Evolutionary conservation across 2,329 filamentous ascomycete species (phyloP), one percentile per base, ranked within the genome.

Genomic region (Trichoderma koningii): DNA sequence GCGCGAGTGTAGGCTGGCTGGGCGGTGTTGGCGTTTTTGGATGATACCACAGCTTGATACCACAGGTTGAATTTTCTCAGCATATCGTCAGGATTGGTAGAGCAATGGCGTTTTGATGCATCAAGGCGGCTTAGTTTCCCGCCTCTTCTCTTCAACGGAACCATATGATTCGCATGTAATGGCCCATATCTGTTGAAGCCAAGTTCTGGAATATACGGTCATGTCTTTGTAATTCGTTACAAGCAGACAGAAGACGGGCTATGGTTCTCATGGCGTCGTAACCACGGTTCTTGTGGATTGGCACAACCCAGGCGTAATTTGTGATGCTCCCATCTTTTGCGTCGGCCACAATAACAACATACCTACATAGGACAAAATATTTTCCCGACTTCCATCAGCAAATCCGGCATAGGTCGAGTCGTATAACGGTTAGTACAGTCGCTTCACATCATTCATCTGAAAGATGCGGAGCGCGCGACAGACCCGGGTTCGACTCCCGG

Each of bases 21-120:
- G 41, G 26, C 12, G 51, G 59, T 45, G 30, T 63, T 63, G 59
- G 71, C 70, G 71, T 71, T 72, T 14, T 14, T 64, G 68, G 55
- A 74, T 66, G 70, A 73, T 74, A 74, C 71, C 72, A 72, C 55
- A 68, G 12, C 5, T 61, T 44, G 70, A 73, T 74, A 74, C 71
- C 72, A 72, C 55, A 68, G 12, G 3, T 61, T 44, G 28, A 28
- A 26, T 12, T 51, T 51, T 12, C 9, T 38, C 34, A 38, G 4
- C 10, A 38, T 38, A 12, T 38, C 3, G 12, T 38, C 12, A 1
- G 10, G 1, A 38, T 38, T 14, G 17, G 28, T 7, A 34, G 12
- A 34, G 48, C n/a, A 51, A 52, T 15, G 28, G 28, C n/a, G n/a
- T 52, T 14, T 38, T 5, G 12, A 34, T 7, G n/a, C 26, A 34